Conservation (phyloP, 441 rosid species). For the Geranium incanum region DNA sequence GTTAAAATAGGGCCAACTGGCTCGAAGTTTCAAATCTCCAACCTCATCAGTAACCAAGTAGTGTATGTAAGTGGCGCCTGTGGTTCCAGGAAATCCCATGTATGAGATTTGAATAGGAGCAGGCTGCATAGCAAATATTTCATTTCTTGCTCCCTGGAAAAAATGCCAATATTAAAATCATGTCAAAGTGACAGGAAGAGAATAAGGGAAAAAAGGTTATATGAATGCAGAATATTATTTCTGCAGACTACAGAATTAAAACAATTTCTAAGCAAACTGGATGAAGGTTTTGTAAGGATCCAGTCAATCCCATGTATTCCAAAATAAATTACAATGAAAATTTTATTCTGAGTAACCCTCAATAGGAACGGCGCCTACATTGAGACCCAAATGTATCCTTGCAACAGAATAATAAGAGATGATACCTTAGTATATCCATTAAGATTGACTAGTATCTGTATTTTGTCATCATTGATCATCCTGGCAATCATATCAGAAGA, state of each 20-base stretch:
- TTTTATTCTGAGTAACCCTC: too few relatives aligned
- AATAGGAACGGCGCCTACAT: not conserved
- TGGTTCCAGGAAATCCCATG: constrained; percentile 99
- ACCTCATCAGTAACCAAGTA: constrained; percentile 98
- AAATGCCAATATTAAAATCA: not conserved
- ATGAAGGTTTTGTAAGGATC: too few relatives aligned
- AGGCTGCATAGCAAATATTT: constrained; percentile 95
- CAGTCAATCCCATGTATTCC: too few relatives aligned
- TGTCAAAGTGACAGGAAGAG: not conserved
- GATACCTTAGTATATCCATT: constrained; percentile 94
- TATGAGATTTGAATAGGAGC: constrained; percentile 98
- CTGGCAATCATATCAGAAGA: constrained; percentile 80
- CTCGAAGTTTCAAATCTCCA: constrained; percentile 6
- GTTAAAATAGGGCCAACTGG: not conserved
- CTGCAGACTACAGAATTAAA: too few relatives aligned
- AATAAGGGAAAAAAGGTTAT: not conserved
- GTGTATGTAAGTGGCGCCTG: constrained; percentile 89
- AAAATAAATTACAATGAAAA: too few relatives aligned
- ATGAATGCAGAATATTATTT: too few relatives aligned
- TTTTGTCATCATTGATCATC: constrained; percentile 74
- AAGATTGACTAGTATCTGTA: constrained; percentile 83
- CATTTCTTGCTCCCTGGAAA: constrained; percentile 93
- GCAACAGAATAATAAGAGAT: not conserved
- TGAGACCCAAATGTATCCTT: not conserved
- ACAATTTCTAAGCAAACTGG: too few relatives aligned